A percentile compares a stretch with the other conserved stretches of the same genome.
phyloP scores from a whole-genome alignment of 2,329 filamentous ascomycete species.

The Epichloe coenophiala region DNA sequence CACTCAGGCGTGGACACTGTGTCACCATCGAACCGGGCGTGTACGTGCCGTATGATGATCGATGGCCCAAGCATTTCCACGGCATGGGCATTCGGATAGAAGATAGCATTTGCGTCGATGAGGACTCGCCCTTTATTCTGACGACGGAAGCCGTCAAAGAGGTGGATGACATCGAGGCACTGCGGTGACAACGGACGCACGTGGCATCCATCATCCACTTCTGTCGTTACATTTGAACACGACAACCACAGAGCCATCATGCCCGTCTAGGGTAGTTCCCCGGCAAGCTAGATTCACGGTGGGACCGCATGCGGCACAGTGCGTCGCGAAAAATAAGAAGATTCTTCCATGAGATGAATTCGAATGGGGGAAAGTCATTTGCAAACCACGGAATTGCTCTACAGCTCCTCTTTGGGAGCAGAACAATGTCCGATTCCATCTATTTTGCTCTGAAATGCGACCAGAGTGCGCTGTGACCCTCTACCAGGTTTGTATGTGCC shows the following conservation, averaged over 20 bases:
- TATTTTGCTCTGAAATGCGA: too few species aligned
- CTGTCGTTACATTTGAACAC: too few species aligned
- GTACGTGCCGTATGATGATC: conserved; percentile 77
- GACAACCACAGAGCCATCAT: too few species aligned
- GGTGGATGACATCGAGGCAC: conserved; percentile 72
- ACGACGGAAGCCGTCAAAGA: conserved; percentile 92
- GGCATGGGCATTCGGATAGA: conserved; percentile 89
- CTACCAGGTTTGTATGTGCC: background rate
- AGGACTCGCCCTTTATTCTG: conserved; percentile 63
- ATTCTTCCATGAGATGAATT: too few species aligned
- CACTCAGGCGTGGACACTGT: conserved; percentile 64
- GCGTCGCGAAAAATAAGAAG: too few species aligned
- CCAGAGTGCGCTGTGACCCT: background rate
- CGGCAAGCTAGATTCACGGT: too few species aligned
- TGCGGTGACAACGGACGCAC: conserved; percentile 22
- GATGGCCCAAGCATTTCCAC: conserved; percentile 74
- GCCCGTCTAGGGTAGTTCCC: background rate
- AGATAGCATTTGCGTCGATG: conserved; percentile 79
- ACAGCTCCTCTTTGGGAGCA: too few species aligned
- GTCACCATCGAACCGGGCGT: conserved; percentile 89
- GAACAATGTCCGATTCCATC: too few species aligned
- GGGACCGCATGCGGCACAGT: too few species aligned
- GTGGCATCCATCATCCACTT: too few species aligned
- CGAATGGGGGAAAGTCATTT: too few species aligned
- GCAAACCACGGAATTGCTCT: too few species aligned